Evolutionary conservation across 345 rosid genomes (phyloP).

Genomic region (Eucalyptus grandis): DNA sequence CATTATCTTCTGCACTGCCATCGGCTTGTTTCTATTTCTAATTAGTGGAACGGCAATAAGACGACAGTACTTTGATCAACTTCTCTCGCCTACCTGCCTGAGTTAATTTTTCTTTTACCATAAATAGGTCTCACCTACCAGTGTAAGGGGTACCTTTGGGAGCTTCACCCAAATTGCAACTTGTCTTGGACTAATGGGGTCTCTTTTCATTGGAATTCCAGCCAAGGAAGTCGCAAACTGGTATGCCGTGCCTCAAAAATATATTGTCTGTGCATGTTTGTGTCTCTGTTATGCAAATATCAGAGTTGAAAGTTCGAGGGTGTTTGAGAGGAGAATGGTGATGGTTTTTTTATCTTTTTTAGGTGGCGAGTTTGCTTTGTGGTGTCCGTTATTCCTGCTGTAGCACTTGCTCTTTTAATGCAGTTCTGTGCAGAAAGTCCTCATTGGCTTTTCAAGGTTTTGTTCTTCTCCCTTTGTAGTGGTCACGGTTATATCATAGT

Average conservation of each 20-base stretch:
- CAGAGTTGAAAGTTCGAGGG: background rate
- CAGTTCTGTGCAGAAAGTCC: constrained; percentile 89
- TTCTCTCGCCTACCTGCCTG: background rate
- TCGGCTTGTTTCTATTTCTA: background rate
- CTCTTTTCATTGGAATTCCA: constrained; percentile 69
- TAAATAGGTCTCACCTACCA: constrained; percentile 71
- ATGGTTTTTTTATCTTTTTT: background rate
- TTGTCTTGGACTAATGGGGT: constrained; percentile 68
- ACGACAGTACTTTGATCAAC: background rate
- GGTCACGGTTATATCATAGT: background rate
- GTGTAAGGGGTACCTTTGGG: constrained; percentile 86
- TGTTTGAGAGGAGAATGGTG: background rate
- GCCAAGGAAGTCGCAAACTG: constrained; percentile 64
- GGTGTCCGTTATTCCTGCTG: constrained; percentile 68
- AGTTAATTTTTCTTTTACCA: background rate
- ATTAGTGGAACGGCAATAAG: background rate
- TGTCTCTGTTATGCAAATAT: background rate
- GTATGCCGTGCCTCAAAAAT: constrained; percentile 24
- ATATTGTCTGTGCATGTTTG: background rate
- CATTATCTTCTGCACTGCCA: background rate
- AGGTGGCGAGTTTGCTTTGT: constrained; percentile 97
- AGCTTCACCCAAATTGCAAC: constrained; percentile 82
- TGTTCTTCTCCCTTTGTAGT: background rate
- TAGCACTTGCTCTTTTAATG: constrained; percentile 54
- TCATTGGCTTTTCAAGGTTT: constrained; percentile 94